These are phyloP conservation scores for Flaveria trinervia DNA, from an alignment of 129 eudicot species.

Conservation along the genomic window DNA sequence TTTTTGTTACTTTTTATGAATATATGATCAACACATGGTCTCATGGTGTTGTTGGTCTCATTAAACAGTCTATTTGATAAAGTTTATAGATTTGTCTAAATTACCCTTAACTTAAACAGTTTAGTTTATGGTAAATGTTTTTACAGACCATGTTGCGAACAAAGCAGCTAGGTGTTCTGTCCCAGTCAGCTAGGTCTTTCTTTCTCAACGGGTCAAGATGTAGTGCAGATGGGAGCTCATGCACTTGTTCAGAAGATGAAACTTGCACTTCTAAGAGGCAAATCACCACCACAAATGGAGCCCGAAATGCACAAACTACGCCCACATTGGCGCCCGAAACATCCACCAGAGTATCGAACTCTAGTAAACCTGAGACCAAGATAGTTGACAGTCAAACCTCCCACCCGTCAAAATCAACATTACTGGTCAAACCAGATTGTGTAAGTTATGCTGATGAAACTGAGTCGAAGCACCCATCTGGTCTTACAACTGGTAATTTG, in stretches of 20 bases:
- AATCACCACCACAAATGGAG: slow-evolving; percentile 36
- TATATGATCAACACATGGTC: not conserved
- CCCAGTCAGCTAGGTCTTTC: slow-evolving; percentile 86
- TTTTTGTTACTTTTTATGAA: not conserved
- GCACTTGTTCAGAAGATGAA: slow-evolving; percentile 90
- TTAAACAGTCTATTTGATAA: not conserved
- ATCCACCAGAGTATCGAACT: slow-evolving; percentile 30
- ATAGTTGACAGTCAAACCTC: slow-evolving; percentile 37
- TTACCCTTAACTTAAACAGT: not conserved
- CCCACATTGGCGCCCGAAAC: slow-evolving; percentile 51
- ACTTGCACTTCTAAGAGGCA: slow-evolving; percentile 71
- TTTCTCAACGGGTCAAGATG: slow-evolving; percentile 85
- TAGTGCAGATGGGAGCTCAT: slow-evolving; percentile 87
- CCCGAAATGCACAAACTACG: slow-evolving; percentile 45
- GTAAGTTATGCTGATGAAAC: slow-evolving; percentile 58
- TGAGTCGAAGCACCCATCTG: slow-evolving; percentile 46
- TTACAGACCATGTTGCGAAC: slow-evolving; percentile 80
- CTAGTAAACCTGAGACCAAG: slow-evolving; percentile 39
- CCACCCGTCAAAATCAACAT: slow-evolving; percentile 36
- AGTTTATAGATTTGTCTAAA: not conserved
- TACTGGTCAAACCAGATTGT: slow-evolving; percentile 39
- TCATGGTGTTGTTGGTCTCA: not conserved
- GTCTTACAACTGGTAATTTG: slow-evolving; percentile 69
- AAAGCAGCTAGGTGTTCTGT: slow-evolving; percentile 83
- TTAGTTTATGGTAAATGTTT: slow-evolving; percentile 4